phyloP scores from a whole-genome alignment of 192 early-diverging fungal genomes.

The Entrophospora sp. region DNA sequence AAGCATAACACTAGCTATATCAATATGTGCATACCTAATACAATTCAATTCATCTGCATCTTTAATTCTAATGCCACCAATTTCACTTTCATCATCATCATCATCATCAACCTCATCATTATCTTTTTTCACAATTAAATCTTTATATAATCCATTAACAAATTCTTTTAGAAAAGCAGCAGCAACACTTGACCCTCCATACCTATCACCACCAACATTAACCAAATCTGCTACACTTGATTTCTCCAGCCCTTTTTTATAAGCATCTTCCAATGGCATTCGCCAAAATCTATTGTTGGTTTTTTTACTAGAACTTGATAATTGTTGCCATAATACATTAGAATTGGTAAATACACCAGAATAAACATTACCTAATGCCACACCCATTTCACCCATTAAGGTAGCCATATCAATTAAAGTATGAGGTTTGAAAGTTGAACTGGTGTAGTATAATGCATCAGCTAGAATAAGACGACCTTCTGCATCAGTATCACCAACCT shows the following conservation, averaged over 20 bases:
- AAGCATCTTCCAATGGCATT: slow-evolving; percentile 79
- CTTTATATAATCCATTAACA: slow-evolving; percentile 44
- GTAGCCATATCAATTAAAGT: slow-evolving; percentile 83
- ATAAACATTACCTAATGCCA: slow-evolving; percentile 77
- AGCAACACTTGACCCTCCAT: slow-evolving; percentile 82
- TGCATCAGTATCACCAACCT: slow-evolving; percentile 86
- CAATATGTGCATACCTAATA: slow-evolving; percentile 64
- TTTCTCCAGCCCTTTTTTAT: slow-evolving; percentile 61
- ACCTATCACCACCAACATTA: slow-evolving; percentile 74
- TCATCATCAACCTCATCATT: slow-evolving; percentile 37
- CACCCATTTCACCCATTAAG: slow-evolving; percentile 88
- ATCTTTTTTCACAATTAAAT: slow-evolving; percentile 33
- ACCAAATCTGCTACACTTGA: slow-evolving; percentile 80
- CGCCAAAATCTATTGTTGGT: slow-evolving; percentile 84
- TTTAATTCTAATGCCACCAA: slow-evolving; percentile 30
- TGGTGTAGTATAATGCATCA: slow-evolving; percentile 82
- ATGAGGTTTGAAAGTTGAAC: slow-evolving; percentile 58
- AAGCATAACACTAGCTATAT: slow-evolving; percentile 89
- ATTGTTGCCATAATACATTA: slow-evolving; percentile 61
- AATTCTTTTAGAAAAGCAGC: slow-evolving; percentile 87
- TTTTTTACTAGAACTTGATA: slow-evolving; percentile 52
- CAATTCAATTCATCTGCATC: slow-evolving; percentile 23
- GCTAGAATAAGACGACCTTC: slow-evolving; percentile 83
- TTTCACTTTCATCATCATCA: slow-evolving; percentile 32
- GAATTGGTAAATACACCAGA: slow-evolving; percentile 83